phyloP scores from a whole-genome alignment of 1,284 basidiomycete species.

The Meira nashicola region DNA sequence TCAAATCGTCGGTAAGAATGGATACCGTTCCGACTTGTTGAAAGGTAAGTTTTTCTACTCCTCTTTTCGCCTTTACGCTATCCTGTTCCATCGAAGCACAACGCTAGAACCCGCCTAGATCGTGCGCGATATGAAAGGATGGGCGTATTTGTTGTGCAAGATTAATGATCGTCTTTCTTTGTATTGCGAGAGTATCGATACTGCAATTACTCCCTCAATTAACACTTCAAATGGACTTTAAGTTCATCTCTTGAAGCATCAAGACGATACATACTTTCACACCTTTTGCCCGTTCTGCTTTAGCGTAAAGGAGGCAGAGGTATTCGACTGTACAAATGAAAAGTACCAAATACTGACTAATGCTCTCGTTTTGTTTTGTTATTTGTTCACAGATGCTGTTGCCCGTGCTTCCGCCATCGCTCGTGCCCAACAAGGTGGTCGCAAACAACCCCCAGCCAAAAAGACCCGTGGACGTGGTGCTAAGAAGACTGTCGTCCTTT shows the following conservation, averaged over 20 bases:
- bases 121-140: slow-evolving; percentile 31
- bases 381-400: slow-evolving; percentile 32
- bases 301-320: neutral
- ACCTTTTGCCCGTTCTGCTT: neutral
- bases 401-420: slow-evolving; percentile 45
- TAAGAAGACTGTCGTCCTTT: no score
- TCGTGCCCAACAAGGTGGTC: slow-evolving; percentile 32
- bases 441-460: slow-evolving; percentile 23
- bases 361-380: neutral
- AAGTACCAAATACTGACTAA: neutral
- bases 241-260: neutral
- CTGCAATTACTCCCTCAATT: neutral
- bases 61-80: slow-evolving; percentile 2
- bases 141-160: slow-evolving; percentile 52
- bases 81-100: slow-evolving; percentile 22
- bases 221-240: neutral
- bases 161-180: slow-evolving; percentile 14
- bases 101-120: slow-evolving; percentile 53
- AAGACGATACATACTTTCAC: neutral
- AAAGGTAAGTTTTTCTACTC: slow-evolving; percentile 36
- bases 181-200: neutral
- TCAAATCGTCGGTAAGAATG: slow-evolving; percentile 45
- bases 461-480: no score
- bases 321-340: neutral
- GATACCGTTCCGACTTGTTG: slow-evolving; percentile 49